A percentile compares a stretch with the other conserved stretches of the same genome.
These are phyloP conservation scores for Niebla homalea DNA, from an alignment of 495 filamentous ascomycete species.

Conservation along the genomic window DNA sequence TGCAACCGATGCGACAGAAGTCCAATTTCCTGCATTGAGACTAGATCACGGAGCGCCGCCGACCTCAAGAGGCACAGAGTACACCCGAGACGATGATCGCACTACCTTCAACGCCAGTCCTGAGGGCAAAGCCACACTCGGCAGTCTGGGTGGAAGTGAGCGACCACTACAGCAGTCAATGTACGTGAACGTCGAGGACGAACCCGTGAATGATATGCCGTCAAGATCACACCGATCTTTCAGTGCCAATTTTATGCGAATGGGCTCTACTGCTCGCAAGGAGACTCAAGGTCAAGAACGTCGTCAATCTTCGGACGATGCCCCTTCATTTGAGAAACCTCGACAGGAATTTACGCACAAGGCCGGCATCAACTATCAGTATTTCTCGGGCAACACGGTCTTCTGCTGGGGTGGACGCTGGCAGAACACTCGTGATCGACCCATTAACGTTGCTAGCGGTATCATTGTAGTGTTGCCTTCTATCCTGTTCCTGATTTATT, in stretches of 20 bases:
- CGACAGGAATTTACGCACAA: slow-evolving; percentile 19
- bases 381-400: slow-evolving; percentile 81
- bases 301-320: slow-evolving; percentile 61
- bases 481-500: slow-evolving; percentile 73
- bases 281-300: slow-evolving; percentile 57
- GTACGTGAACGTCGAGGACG: slow-evolving; percentile 38
- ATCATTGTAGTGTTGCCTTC: slow-evolving; percentile 62
- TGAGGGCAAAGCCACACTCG: slow-evolving; percentile 46
- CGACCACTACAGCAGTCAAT: slow-evolving; percentile 49
- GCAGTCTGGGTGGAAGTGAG: slow-evolving; percentile 62
- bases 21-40: slow-evolving; percentile 25
- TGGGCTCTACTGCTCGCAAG: slow-evolving; percentile 30
- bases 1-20: slow-evolving; percentile 32
- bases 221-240: slow-evolving; percentile 56
- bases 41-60: slow-evolving; percentile 47
- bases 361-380: slow-evolving; percentile 68
- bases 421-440: slow-evolving; percentile 76
- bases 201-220: no score
- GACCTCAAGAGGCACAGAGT: slow-evolving; percentile 66
- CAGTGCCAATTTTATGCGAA: slow-evolving; percentile 39
- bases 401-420: slow-evolving; percentile 78
- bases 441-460: slow-evolving; percentile 84
- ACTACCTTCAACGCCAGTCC: slow-evolving; percentile 65
- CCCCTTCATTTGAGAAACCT: slow-evolving; percentile 37
- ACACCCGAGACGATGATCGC: slow-evolving; percentile 53